Percentiles rank a stretch among this genome's conserved stretches.
phyloP scores from a whole-genome alignment of 192 early-diverging fungal genomes.

The Coemansia sp. region DNA sequence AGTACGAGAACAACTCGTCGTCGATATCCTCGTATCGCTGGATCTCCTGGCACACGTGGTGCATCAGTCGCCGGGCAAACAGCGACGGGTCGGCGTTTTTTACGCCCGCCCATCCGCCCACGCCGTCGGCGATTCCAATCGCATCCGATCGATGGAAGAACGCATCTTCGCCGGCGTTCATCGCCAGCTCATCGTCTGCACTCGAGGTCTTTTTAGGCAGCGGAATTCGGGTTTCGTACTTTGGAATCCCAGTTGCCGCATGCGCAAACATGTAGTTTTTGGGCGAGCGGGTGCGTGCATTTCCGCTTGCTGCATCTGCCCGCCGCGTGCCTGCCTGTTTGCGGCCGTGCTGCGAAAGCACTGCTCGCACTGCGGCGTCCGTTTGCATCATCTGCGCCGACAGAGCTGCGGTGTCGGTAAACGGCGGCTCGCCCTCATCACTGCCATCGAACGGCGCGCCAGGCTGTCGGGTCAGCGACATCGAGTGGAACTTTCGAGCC shows the following conservation, averaged over 20 bases:
- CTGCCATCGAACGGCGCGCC: constrained; percentile 35
- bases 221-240: constrained; percentile 44
- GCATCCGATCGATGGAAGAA: constrained; percentile 86
- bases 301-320: constrained; percentile 18
- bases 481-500: constrained; percentile 54
- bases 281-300: constrained; percentile 13
- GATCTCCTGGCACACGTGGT: constrained; percentile 79
- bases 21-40: constrained; percentile 84
- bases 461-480: constrained; percentile 45
- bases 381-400: constrained; percentile 15
- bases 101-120: constrained; percentile 88
- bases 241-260: constrained; percentile 62
- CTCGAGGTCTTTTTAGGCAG: constrained; percentile 9
- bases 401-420: constrained; percentile 21
- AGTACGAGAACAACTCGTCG: constrained; percentile 74
- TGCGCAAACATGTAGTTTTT: constrained; percentile 62
- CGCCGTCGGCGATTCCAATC: constrained; percentile 92
- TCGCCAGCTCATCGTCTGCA: constrained; percentile 57
- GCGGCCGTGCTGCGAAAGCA: constrained; percentile 3
- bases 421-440: constrained; percentile 5
- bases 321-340: constrained; percentile 14
- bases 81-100: constrained; percentile 84
- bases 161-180: constrained; percentile 89
- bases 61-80: constrained; percentile 93
- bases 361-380: constrained; percentile 7